These are phyloP conservation scores for Aspergillus puulaauensis DNA, from an alignment of 2,329 filamentous ascomycete species.

Conservation along the genomic window DNA sequence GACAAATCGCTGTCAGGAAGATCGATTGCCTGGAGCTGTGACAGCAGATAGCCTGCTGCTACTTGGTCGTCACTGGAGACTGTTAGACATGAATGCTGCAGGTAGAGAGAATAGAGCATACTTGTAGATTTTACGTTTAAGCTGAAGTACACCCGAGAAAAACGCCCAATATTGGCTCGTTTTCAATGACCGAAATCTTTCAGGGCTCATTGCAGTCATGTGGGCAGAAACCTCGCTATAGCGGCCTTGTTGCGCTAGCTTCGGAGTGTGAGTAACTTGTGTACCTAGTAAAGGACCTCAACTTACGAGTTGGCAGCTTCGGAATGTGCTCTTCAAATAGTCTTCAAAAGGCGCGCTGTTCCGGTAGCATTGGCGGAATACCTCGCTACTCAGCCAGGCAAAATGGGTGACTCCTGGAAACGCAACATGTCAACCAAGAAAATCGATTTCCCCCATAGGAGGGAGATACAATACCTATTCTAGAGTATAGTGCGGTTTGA, in stretches of 20 bases:
- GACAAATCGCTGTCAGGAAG: slow-evolving; percentile 59
- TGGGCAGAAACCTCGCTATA: slow-evolving; percentile 67
- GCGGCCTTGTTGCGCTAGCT: slow-evolving; percentile 63
- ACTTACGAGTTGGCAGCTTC: slow-evolving; percentile 62
- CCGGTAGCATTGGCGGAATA: slow-evolving; percentile 73
- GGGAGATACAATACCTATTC: slow-evolving; percentile 59
- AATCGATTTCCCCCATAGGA: too few species aligned
- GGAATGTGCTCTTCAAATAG: slow-evolving; percentile 70
- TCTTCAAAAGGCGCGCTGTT: slow-evolving; percentile 71
- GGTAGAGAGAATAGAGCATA: slow-evolving; percentile 18
- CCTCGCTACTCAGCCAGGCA: slow-evolving; percentile 61
- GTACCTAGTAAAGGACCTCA: neutral
- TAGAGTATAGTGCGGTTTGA: slow-evolving; percentile 70
- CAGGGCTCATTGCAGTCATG: slow-evolving; percentile 60
- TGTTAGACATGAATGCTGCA: slow-evolving; percentile 16
- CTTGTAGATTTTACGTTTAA: slow-evolving; percentile 44
- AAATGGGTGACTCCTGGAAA: slow-evolving; percentile 54
- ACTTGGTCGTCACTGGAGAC: slow-evolving; percentile 53
- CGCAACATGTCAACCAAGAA: slow-evolving; percentile 10
- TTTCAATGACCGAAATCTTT: slow-evolving; percentile 70
- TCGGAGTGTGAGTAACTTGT: slow-evolving; percentile 5
- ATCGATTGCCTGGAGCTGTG: slow-evolving; percentile 55
- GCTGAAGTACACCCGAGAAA: slow-evolving; percentile 43
- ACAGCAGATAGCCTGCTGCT: slow-evolving; percentile 57
- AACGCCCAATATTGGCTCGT: slow-evolving; percentile 61